Base-by-base conservation (phyloP, 139 green algal genomes). In the Tetraselmis striata region DNA sequence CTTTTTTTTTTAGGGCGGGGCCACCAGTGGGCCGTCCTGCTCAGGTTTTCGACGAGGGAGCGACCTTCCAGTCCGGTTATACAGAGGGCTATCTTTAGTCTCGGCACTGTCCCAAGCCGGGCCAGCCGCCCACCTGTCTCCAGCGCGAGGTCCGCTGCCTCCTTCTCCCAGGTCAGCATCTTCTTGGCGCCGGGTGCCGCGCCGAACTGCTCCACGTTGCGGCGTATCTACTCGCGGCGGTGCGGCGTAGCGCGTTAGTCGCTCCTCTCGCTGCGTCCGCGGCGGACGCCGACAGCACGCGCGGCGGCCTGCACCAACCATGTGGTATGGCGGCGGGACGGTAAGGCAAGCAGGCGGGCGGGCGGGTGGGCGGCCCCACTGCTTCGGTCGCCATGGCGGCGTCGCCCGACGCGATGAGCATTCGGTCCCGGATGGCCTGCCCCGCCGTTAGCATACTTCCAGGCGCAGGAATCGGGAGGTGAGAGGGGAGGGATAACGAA, bases 101-200 rank as follows among this genome's bases (percentile, higher is more conserved):
- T n/a, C n/a, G n/a, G n/a, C n/a, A n/a, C n/a, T n/a, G n/a, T n/a
- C n/a, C n/a, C n/a, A n/a, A n/a, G n/a, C n/a, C n/a, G n/a, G n/a
- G n/a, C n/a, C n/a, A n/a, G n/a, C n/a, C n/a, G 25, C 30, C 67
- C n/a, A 86, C 83, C 86, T 45, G 84, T 88, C n/a, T 88, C 58
- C 26, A 87, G 80, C 2, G 83, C 83, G 18, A 83, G 77, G 28
- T 86, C 30, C 2, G 87, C 87, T 0, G 87, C 87, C 32, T 87
- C 82, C 76, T 85, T 85, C 78, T 90, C 87, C 28, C 74, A 81
- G 28, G 87, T 82, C 1, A 90, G 86, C 84, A 90, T 88, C 78
- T 88, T 88, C 0, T 85, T 77, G 0, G 79, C 87, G 22, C 87
- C 87, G 1, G 85, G 85, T 0, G 85, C 85, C 1, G 85, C 31